These are phyloP conservation scores for Aspergillus ochraceoroseus DNA, from an alignment of 2,329 filamentous ascomycete genomes.

Conservation along the genomic window DNA sequence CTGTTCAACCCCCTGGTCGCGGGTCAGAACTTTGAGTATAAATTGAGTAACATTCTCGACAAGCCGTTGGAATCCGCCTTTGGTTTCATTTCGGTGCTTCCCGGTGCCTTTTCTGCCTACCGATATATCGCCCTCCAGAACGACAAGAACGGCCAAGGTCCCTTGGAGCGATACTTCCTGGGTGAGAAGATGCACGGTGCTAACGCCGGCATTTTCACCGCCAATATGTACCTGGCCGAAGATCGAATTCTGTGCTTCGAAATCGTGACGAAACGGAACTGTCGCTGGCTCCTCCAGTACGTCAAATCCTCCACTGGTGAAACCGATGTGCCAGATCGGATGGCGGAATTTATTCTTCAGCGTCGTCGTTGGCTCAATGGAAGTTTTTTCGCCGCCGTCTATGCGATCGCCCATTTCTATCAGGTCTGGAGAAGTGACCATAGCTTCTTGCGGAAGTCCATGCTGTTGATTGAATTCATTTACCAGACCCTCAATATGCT, in stretches of 20 bases:
- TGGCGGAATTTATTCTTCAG: conserved; percentile 92
- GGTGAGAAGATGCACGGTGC: conserved; percentile 93
- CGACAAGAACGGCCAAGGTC: conserved; percentile 89
- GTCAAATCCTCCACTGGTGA: conserved; percentile 97
- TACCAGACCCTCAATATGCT: conserved; percentile 96
- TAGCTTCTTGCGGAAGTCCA: conserved; percentile 76
- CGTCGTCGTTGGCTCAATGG: conserved; percentile 96
- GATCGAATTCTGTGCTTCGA: conserved; percentile 58
- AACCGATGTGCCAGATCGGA: conserved; percentile 91
- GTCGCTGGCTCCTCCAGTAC: conserved; percentile 95
- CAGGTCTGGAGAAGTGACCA: conserved; percentile 94
- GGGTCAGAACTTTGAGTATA: conserved; percentile 98
- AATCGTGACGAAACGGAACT: conserved; percentile 93
- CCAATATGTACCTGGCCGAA: conserved; percentile 62
- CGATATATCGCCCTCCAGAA: conserved; percentile 92
- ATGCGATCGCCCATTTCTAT: conserved; percentile 90
- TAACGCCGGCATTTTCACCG: conserved; percentile 92
- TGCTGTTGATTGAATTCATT: conserved; percentile 85
- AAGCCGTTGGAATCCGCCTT: conserved; percentile 97
- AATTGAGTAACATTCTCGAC: conserved; percentile 99
- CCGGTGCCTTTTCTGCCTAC: conserved; percentile 97
- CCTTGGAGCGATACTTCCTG: conserved; percentile 92
- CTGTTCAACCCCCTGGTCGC: conserved; percentile 90
- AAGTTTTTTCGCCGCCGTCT: conserved; percentile 95
- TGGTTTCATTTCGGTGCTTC: conserved; percentile 93